A percentile compares a stretch with the other conserved stretches of the same genome.
phyloP scores from a whole-genome alignment of 1,139 yeast species.

The Scheffersomyces cryptocercus region DNA sequence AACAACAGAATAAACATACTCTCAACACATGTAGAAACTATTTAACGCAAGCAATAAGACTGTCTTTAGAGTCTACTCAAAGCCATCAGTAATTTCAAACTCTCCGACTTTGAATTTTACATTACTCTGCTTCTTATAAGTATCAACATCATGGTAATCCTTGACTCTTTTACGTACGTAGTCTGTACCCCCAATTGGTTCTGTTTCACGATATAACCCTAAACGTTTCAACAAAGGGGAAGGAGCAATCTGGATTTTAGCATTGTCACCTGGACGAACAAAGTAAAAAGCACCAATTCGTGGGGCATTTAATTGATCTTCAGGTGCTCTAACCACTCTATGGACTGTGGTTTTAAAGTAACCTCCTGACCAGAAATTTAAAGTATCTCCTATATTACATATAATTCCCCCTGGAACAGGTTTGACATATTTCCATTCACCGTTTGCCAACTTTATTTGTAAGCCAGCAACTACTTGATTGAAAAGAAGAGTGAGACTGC shows the following conservation, averaged over 20 bases:
- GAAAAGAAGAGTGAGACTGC: slow-evolving; percentile 28
- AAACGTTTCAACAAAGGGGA: slow-evolving; percentile 30
- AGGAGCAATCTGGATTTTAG: slow-evolving; percentile 26
- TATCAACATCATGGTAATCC: slow-evolving; percentile 24
- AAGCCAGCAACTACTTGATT: slow-evolving; percentile 33
- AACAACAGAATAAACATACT: too few species aligned
- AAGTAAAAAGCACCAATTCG: slow-evolving; percentile 35
- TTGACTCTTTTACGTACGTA: slow-evolving; percentile 30
- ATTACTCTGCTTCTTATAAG: slow-evolving; percentile 23
- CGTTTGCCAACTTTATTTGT: slow-evolving; percentile 24
- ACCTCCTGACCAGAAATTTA: slow-evolving; percentile 34
- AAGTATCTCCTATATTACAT: slow-evolving; percentile 34
- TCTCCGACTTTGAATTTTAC: slow-evolving; percentile 27
- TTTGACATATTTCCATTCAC: slow-evolving; percentile 30
- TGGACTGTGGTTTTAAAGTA: slow-evolving; percentile 34
- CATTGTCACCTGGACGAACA: slow-evolving; percentile 34
- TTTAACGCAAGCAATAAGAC: too few species aligned
- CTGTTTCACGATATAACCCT: slow-evolving; percentile 24
- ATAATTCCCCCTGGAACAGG: slow-evolving; percentile 30
- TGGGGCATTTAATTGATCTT: slow-evolving; percentile 28
- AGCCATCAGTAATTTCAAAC: slow-evolving; percentile 30
- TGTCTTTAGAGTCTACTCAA: slow-evolving; percentile 10
- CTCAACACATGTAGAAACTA: too few species aligned
- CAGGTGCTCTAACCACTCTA: slow-evolving; percentile 32
- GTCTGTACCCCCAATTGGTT: slow-evolving; percentile 28